Evolutionary conservation across 139 green algal species (phyloP).

Genomic region (Asterochloris erici): DNA sequence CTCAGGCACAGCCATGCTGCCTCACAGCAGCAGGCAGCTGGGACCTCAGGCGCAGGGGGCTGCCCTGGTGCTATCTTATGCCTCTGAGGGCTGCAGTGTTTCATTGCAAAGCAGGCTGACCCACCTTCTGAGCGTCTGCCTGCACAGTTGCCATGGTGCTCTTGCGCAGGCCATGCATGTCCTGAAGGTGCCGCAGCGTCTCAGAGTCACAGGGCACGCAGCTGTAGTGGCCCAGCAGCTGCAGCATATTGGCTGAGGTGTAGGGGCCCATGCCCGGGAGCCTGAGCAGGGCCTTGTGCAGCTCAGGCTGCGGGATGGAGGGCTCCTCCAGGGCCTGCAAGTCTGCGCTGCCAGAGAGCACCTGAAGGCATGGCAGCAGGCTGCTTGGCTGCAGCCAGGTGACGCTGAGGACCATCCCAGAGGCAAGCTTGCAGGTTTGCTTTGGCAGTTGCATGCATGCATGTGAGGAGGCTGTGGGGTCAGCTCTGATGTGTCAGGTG

Average conservation of each 20-base stretch:
- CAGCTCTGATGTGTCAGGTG: too few species aligned
- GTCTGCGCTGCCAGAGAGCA: too few species aligned
- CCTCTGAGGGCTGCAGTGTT: neutral
- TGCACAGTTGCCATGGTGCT: slow-evolving; percentile 6
- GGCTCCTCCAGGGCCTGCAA: too few species aligned
- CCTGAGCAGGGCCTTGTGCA: neutral
- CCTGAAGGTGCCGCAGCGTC: slow-evolving; percentile 16
- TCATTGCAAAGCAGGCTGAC: neutral
- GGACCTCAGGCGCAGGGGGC: neutral
- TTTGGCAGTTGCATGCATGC: too few species aligned
- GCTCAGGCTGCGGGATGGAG: neutral
- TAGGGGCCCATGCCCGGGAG: slow-evolving; percentile 17
- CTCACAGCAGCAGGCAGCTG: neutral
- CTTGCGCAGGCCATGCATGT: neutral
- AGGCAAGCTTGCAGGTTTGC: too few species aligned
- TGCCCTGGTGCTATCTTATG: neutral
- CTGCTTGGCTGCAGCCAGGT: too few species aligned
- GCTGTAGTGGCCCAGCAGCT: slow-evolving; percentile 24
- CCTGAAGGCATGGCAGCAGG: too few species aligned
- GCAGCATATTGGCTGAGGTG: slow-evolving; percentile 21
- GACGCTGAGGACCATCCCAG: too few species aligned
- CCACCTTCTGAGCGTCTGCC: slow-evolving; percentile 15
- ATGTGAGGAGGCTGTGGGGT: too few species aligned
- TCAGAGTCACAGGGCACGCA: slow-evolving; percentile 19
- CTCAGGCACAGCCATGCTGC: neutral